Evolutionary conservation across 805 yeast species (phyloP), one percentile per base, ranked within the genome.

Genomic region (Phaffomyces thermotolerans): DNA sequence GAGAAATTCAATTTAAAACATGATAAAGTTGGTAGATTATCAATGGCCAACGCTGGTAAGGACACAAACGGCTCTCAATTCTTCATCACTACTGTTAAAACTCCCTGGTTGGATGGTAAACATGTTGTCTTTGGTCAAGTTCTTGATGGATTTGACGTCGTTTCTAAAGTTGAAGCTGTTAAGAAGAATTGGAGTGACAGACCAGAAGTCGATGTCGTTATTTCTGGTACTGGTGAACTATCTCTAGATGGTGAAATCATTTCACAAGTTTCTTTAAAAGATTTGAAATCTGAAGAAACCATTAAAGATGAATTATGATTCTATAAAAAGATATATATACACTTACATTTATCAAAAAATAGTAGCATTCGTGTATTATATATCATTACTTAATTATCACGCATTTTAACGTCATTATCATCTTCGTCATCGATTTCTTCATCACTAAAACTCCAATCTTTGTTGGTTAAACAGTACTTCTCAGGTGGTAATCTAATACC

Each of bases 81-180:
- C 69, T 87, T 86, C 72, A 81, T 87, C 63, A 84, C 95, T 57
- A 83, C 90, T 43, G 88, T 81, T 39, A 74, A 80, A 57, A 75
- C 82, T 56, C 81, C 86, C 51, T 82, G 87, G 86, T 78, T 93
- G 60, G 88, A 93, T 60, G 93, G 95, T 52, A 79, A 72, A 56
- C 99, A 93, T 66, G 99, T 93, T 60, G 99, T 93, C 35, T 93
- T 93, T 59, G 99, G 99, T 52, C 87, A 88, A 68, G 96, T 93
- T 44, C 46, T 88, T 15, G 89, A 83, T 45, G 98, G 98, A 39
- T 73, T 79, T 71, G 96, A 91, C 52, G 77, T 88, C 40, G 86
- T 91, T 44, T 66, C 73, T 52, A 72, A 76, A 64, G 79, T 93
- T 59, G 96, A 89, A 67, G 64, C 64, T 39, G 79, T 84, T 49